phyloP scores from a whole-genome alignment of 495 filamentous ascomycete species.

The Tuber melanosporum region DNA sequence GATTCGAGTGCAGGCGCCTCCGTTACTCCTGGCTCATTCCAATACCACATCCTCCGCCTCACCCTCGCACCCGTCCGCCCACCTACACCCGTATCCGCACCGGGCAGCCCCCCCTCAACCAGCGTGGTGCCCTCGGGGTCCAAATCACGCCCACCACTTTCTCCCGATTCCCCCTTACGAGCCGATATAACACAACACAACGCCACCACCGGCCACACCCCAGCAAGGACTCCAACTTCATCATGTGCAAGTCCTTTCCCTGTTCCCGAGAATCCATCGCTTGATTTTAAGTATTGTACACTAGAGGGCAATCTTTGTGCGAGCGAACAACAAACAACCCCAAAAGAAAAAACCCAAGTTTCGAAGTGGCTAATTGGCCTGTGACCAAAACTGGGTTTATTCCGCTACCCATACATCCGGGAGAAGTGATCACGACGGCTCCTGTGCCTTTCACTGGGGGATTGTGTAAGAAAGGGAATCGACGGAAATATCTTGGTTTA shows the following conservation, averaged over 20 bases:
- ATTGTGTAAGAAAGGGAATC: background rate
- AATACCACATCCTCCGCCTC: too few relatives aligned
- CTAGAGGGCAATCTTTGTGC: too few relatives aligned
- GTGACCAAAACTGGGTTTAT: background rate
- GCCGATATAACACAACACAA: too few relatives aligned
- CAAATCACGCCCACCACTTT: too few relatives aligned
- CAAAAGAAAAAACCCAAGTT: background rate
- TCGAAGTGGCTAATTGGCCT: background rate
- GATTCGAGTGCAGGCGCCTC: too few relatives aligned
- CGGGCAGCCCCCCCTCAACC: too few relatives aligned
- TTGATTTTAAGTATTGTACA: background rate
- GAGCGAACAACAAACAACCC: background rate
- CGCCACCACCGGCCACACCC: background rate
- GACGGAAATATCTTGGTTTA: background rate
- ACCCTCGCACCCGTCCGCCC: too few relatives aligned
- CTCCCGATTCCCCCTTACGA: too few relatives aligned
- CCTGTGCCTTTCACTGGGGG: background rate
- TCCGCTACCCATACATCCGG: background rate
- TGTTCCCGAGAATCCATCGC: background rate
- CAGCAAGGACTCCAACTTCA: background rate
- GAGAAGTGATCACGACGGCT: too few relatives aligned
- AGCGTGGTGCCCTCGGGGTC: too few relatives aligned
- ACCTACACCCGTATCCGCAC: too few relatives aligned
- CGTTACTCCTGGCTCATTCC: too few relatives aligned
- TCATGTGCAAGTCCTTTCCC: background rate